Base-by-base conservation (phyloP, 495 filamentous ascomycete genomes). In the Hypomontagnella monticulosa region DNA sequence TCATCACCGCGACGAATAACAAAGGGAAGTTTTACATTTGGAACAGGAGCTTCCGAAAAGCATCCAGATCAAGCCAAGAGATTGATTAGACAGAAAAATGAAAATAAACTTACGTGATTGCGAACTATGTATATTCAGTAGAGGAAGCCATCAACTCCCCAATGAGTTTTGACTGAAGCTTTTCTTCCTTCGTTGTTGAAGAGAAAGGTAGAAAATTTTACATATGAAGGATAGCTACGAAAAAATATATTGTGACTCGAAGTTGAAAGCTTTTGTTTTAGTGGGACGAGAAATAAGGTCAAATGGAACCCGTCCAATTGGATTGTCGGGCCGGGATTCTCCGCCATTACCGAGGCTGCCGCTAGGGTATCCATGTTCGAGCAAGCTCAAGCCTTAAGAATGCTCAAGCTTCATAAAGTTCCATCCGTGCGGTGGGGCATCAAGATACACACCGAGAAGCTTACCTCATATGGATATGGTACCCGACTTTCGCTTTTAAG, bases 1-100 rank as follows among this genome's bases (percentile, higher is more conserved):
- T 89, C 87, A 89, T 89, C 87, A 88, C 67, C 75, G 82, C 81
- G 76, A 79, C 57, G 40, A 41, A 48, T 47, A 43, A 47, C 18
- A 50, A 32, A 50, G 10, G 23, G 37, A n/a, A 18, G 18, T 48
- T 30, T 34, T 34, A 20, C 33, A 36, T 19, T 33, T 51, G n/a
- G 14, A 51, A 27, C 4, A 8, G 15, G 18, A 4, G 4, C 8
- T 15, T 32, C 4, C 9, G 3, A 47, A 3, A 14, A 23, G 11
- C 2, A 40, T 33, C 16, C 27, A 30, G 32, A 5, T 12, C 11
- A 49, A 5, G 12, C 8, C 48, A 15, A 20, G 3, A 2, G 36
- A 38, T 38, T 38, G 36, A 2, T 3, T 38, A 12, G 36, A 38
- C 10, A 43, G n/a, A 14, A 1, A 1, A 14, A 14, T n/a, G 15